These are phyloP conservation scores for Mayamaea pseudoterrestris DNA, from an alignment of 108 stramenopile species.

Conservation along the genomic window DNA sequence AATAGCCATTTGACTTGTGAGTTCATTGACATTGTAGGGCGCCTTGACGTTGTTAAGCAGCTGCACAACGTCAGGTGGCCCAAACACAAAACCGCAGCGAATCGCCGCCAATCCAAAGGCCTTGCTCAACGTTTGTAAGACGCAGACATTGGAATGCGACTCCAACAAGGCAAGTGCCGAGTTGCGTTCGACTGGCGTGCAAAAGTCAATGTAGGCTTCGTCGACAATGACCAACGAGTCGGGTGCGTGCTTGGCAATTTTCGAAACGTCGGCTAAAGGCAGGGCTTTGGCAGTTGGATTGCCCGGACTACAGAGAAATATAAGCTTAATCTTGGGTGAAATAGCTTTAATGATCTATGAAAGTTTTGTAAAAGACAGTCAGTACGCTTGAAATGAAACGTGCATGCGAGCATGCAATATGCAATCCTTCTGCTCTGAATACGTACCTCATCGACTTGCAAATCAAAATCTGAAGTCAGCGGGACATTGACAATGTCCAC, in stretches of 20 bases:
- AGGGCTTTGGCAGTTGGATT: constrained; percentile 89
- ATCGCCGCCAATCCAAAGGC: constrained; percentile 95
- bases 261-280: constrained; percentile 56
- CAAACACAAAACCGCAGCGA: constrained; percentile 89
- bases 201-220: constrained; percentile 94
- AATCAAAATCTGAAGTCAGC: constrained; percentile 67
- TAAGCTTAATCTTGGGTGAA: constrained; percentile 62
- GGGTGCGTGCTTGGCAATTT: constrained; percentile 32
- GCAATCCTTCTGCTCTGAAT: background rate
- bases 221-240: constrained; percentile 84
- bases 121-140: constrained; percentile 91
- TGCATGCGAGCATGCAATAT: background rate
- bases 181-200: constrained; percentile 13
- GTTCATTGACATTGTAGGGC: constrained; percentile 89
- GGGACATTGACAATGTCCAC: constrained; percentile 62
- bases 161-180: constrained; percentile 46
- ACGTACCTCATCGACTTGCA: constrained; percentile 53
- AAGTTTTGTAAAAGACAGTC: background rate
- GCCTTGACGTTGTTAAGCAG: constrained; percentile 96
- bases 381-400: background rate
- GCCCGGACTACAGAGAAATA: constrained; percentile 92
- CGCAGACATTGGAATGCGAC: constrained; percentile 71
- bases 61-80: constrained; percentile 77
- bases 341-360: constrained; percentile 51
- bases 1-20: constrained; percentile 74